Base-by-base conservation (phyloP, 345 rosid genomes). In the Raphanus sativus region DNA sequence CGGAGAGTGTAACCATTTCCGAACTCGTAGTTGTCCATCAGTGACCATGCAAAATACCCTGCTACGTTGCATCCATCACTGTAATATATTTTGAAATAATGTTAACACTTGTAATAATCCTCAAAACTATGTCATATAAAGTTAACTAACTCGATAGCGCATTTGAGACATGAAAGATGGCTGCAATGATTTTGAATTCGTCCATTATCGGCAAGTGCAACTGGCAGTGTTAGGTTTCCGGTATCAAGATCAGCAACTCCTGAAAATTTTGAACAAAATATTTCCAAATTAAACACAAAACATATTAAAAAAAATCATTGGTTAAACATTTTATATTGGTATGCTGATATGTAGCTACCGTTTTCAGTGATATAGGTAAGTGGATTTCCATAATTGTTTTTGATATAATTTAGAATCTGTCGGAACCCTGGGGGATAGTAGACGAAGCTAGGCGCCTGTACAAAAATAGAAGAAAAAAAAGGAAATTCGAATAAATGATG, bases 341-440 rank as follows among this genome's bases (percentile, higher is more conserved):
- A 25, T 4, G 32, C 25, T 6, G 16, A 33, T 10, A n/a, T 50
- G 8, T 50, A 10, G 1, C 42, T 67, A 79, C 76, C 79, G 0
- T 80, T 69, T 63, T 80, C 76, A 5, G 82, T 80, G 21, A 80
- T 80, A 40, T 80, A 80, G 24, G 70, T 80, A 3, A 62, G 67
- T 30, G 83, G 83, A 34, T 75, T 74, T 15, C 17, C 24, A 48
- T 77, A 77, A 1, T 54, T 54, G 12, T 34, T 15, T 70, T 64
- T 77, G 58, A 77, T 38, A 52, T 75, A 6, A 6, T 69, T 74
- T 60, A 80, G 30, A 28, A 28, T 28, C 21, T 21, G 21, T 21
- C 21, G 21, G 21, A 21, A 21, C 21, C 21, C 21, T 21, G 21
- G 59, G 50, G 75, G 80, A 65, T 63, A 77, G 28, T 77, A 71